Percentiles rank a stretch among this genome's conserved stretches.
Conservation (phyloP, 2,329 filamentous ascomycete genomes). For the Xylaria multiplex region DNA sequence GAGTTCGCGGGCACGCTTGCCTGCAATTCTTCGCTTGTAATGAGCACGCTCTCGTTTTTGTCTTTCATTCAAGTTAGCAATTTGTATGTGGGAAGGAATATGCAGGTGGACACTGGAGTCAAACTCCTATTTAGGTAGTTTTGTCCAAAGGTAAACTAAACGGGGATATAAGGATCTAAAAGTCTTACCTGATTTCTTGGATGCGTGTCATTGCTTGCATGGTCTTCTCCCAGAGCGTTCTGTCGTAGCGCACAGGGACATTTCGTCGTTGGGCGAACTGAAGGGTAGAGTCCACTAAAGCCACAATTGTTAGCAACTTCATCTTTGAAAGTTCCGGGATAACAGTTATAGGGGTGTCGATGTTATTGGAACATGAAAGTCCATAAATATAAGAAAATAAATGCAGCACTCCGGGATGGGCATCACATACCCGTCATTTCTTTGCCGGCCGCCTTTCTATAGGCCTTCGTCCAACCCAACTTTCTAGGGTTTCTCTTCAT, state of each 20-base stretch:
- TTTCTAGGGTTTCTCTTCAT: constrained; percentile 99
- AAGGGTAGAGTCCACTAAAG: constrained; percentile 83
- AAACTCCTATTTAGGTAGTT: background rate
- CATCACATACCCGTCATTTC: constrained; percentile 67
- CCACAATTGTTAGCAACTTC: constrained; percentile 20
- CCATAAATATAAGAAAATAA: background rate
- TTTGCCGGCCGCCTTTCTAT: constrained; percentile 64
- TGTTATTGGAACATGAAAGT: background rate
- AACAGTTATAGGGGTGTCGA: background rate
- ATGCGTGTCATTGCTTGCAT: constrained; percentile 87
- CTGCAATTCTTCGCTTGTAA: constrained; percentile 92
- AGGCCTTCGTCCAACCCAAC: constrained; percentile 88
- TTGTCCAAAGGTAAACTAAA: background rate
- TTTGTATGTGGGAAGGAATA: background rate
- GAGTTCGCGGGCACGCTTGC: constrained; percentile 84
- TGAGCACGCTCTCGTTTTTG: constrained; percentile 86
- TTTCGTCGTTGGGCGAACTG: constrained; percentile 94
- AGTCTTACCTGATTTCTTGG: constrained; percentile 38
- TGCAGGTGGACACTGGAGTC: background rate
- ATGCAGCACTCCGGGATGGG: background rate
- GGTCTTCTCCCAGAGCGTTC: constrained; percentile 87
- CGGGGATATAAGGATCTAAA: too few species aligned
- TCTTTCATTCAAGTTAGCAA: constrained; percentile 26
- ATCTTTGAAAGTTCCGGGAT: background rate
- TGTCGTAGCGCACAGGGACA: constrained; percentile 94